Conservation (phyloP, 169 alveolate genomes). For the Cryptosporidium canis region DNA sequence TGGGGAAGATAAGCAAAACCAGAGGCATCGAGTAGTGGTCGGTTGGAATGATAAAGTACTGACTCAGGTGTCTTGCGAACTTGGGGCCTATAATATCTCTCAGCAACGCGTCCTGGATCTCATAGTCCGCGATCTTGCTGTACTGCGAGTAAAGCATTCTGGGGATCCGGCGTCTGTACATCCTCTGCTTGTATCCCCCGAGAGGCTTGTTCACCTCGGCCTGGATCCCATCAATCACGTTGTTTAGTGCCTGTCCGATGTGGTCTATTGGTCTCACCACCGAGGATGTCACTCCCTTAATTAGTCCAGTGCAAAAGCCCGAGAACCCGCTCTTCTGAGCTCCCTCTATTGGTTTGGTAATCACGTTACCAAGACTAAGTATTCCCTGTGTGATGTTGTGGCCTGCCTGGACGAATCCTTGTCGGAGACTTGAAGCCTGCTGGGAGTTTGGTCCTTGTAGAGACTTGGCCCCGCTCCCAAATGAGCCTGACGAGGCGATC, state of each 20-base stretch:
- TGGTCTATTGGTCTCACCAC: slow-evolving; percentile 91
- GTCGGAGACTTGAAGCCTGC: slow-evolving; percentile 80
- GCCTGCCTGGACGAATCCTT: slow-evolving; percentile 87
- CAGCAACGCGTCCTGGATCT: slow-evolving; percentile 82
- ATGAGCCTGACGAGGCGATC: background rate
- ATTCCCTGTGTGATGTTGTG: slow-evolving; percentile 89
- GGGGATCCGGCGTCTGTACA: slow-evolving; percentile 83
- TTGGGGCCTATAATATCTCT: slow-evolving; percentile 82
- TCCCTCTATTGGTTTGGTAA: slow-evolving; percentile 91
- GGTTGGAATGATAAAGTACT: slow-evolving; percentile 77
- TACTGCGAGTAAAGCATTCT: slow-evolving; percentile 90
- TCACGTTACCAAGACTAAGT: slow-evolving; percentile 86
- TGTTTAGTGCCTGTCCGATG: slow-evolving; percentile 90
- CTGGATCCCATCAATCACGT: slow-evolving; percentile 87
- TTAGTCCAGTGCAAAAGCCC: slow-evolving; percentile 89
- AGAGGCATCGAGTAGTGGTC: slow-evolving; percentile 73
- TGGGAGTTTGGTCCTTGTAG: background rate
- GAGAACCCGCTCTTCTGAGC: slow-evolving; percentile 90
- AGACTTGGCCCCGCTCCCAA: background rate
- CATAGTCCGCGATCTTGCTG: slow-evolving; percentile 80
- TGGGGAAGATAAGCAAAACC: slow-evolving; percentile 76
- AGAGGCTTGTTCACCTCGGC: slow-evolving; percentile 84
- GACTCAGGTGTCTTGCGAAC: slow-evolving; percentile 81
- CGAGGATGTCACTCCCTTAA: slow-evolving; percentile 91
- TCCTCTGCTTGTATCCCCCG: slow-evolving; percentile 80